Conservation (phyloP, 148 eudicot species). For the Arctostaphylos glauca region DNA sequence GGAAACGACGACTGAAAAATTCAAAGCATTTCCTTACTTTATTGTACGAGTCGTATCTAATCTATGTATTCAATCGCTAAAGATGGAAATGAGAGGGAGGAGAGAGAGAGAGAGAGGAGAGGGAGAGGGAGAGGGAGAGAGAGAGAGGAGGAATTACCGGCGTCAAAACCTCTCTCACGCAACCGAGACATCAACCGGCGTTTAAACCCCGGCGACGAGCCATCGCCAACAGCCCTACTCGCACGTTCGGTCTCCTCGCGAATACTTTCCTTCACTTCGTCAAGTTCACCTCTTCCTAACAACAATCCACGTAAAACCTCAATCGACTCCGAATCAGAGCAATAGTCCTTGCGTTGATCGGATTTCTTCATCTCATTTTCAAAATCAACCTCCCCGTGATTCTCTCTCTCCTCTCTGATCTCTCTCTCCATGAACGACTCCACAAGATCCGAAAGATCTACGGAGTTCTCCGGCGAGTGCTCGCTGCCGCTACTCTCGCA, state of each 20-base stretch:
- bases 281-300: constrained; percentile 19
- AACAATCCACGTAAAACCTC: constrained; percentile 42
- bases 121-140: neutral
- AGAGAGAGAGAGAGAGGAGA: too few relatives aligned
- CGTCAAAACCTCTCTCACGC: constrained; percentile 60
- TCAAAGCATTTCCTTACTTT: too few relatives aligned
- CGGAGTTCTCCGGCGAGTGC: constrained; percentile 38
- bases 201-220: constrained; percentile 32
- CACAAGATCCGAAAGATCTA: constrained; percentile 60
- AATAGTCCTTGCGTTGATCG: neutral
- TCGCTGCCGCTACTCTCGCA: constrained; percentile 73
- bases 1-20: too few relatives aligned
- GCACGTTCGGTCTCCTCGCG: constrained; percentile 31
- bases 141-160: constrained; percentile 42
- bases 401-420: constrained; percentile 1
- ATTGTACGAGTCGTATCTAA: too few relatives aligned
- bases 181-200: constrained; percentile 51
- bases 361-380: constrained; percentile 2
- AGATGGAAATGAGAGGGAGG: neutral
- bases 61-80: neutral
- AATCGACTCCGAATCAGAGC: constrained; percentile 23
- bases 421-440: constrained; percentile 59
- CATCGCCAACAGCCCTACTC: constrained; percentile 1
- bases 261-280: constrained; percentile 28
- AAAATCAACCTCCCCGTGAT: constrained; percentile 13